phyloP scores from a whole-genome alignment of 169 alveolate species.

The Theileria sp. region DNA sequence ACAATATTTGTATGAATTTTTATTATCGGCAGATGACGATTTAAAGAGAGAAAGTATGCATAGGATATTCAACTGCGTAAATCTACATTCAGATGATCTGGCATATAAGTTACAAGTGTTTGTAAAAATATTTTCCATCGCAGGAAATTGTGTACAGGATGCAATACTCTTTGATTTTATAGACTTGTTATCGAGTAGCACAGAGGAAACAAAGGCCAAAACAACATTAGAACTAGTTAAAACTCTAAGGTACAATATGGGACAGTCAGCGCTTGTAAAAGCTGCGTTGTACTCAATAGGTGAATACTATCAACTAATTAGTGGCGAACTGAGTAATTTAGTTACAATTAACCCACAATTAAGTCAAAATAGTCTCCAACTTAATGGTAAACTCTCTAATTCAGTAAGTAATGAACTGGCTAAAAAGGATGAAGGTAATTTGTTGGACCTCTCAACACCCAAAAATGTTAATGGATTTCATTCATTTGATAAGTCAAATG shows the following conservation, averaged over 20 bases:
- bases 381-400: not conserved
- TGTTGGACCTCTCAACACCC: conserved; percentile 20
- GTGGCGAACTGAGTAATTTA: not conserved
- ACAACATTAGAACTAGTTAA: conserved; percentile 80
- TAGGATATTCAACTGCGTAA: conserved; percentile 82
- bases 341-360: not conserved
- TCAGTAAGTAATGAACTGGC: not conserved
- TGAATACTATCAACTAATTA: conserved; percentile 75
- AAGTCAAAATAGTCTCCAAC: not conserved
- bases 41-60: conserved; percentile 87
- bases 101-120: conserved; percentile 85
- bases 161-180: conserved; percentile 77
- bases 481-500: not conserved
- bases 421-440: not conserved
- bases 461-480: not conserved
- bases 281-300: conserved; percentile 89
- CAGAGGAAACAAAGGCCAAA: conserved; percentile 76
- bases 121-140: conserved; percentile 87
- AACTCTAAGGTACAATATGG: conserved; percentile 79
- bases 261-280: conserved; percentile 85
- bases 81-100: conserved; percentile 81
- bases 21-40: conserved; percentile 86
- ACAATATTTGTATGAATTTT: conserved; percentile 88
- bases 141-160: conserved; percentile 83
- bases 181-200: conserved; percentile 72